These are phyloP conservation scores for Cryomyces antarcticus DNA, from an alignment of 495 filamentous ascomycete species.

Conservation along the genomic window DNA sequence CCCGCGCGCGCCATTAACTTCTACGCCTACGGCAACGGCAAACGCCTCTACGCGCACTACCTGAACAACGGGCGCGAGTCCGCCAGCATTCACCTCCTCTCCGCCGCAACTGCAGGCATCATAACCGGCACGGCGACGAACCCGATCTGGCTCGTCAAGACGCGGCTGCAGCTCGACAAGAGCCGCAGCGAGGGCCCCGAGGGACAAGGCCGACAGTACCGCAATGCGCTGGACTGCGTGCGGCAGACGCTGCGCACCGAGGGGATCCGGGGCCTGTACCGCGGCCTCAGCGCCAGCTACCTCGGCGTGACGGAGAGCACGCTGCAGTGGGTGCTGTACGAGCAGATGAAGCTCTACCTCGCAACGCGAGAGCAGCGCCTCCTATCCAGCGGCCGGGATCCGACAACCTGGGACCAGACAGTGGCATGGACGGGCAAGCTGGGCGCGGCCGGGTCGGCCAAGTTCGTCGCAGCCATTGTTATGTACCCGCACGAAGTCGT, in stretches of 20 bases:
- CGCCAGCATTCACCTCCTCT: constrained; percentile 49
- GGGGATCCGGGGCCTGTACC: constrained; percentile 59
- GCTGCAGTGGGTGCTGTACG: constrained; percentile 73
- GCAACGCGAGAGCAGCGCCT: constrained; percentile 34
- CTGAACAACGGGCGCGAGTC: constrained; percentile 45
- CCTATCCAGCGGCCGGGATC: constrained; percentile 28
- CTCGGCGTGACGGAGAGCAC: constrained; percentile 71
- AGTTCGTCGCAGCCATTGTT: constrained; percentile 56
- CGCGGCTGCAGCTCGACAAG: constrained; percentile 69
- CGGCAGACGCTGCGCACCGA: constrained; percentile 56
- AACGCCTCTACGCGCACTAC: constrained; percentile 46
- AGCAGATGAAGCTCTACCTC: constrained; percentile 55
- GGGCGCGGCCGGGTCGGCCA: constrained; percentile 62
- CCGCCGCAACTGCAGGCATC: constrained; percentile 54
- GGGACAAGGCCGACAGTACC: constrained; percentile 43
- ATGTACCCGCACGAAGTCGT: constrained; percentile 87
- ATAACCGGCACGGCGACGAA: constrained; percentile 73
- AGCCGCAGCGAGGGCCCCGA: constrained; percentile 33
- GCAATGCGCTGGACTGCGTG: constrained; percentile 65
- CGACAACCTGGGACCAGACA: constrained; percentile 40
- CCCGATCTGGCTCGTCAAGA: constrained; percentile 87
- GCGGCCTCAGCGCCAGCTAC: constrained; percentile 73
- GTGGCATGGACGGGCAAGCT: constrained; percentile 48
- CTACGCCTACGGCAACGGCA: constrained; percentile 75
- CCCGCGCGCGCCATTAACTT: constrained; percentile 79